Percentiles rank a stretch among this genome's conserved stretches.
Evolutionary conservation across 177 flowering plant species (phyloP).

Genomic region (Vitis hybrid): DNA sequence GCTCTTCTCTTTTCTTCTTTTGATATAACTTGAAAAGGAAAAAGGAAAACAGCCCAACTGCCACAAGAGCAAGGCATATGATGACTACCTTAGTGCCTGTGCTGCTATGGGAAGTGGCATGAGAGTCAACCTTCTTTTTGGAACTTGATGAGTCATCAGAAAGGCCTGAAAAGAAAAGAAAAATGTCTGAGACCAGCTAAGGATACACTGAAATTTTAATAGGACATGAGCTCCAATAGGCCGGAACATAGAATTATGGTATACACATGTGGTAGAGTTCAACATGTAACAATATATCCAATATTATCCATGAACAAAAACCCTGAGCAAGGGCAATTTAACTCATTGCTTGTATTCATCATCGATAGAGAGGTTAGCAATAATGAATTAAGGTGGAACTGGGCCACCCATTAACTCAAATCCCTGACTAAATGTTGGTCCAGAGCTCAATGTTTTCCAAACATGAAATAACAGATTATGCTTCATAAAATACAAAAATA

Average conservation of each 20-base stretch:
- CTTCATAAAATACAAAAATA: too few relatives aligned
- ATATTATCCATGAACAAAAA: too few relatives aligned
- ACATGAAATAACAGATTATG: too few relatives aligned
- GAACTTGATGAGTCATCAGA: slow-evolving; percentile 48
- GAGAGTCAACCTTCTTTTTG: slow-evolving; percentile 37
- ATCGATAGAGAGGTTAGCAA: too few relatives aligned
- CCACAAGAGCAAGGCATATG: slow-evolving; percentile 43
- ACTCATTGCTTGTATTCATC: too few relatives aligned
- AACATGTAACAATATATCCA: not conserved
- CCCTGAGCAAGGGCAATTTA: too few relatives aligned
- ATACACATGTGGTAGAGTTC: not conserved
- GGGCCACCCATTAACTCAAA: too few relatives aligned
- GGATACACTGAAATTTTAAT: too few relatives aligned
- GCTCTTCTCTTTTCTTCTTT: slow-evolving; percentile 85
- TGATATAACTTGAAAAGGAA: slow-evolving; percentile 73
- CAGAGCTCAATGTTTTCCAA: too few relatives aligned
- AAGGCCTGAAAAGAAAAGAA: slow-evolving; percentile 38
- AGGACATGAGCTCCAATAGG: not conserved
- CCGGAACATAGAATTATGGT: not conserved
- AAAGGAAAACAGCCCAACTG: slow-evolving; percentile 39
- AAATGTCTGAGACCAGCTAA: not conserved
- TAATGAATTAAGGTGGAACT: too few relatives aligned
- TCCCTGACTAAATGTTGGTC: too few relatives aligned
- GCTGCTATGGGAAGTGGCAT: slow-evolving; percentile 30
- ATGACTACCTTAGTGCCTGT: slow-evolving; percentile 44